Base-by-base conservation (phyloP, 305 asterid genomes). In the Coffea humblotiana region DNA sequence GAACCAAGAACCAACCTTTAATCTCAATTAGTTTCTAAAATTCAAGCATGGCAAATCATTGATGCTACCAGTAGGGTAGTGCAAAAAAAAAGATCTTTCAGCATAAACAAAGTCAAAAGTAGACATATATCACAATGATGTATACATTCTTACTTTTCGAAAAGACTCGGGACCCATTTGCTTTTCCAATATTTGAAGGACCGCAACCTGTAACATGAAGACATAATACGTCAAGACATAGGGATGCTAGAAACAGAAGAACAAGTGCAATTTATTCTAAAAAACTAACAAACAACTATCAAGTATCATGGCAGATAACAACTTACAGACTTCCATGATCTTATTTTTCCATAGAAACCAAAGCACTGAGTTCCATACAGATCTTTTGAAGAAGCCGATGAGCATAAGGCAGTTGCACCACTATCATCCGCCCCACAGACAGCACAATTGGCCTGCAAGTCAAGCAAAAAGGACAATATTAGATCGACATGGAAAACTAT, bases 111-210 rank as follows among this genome's bases (percentile, higher is more conserved):
- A 32, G 10, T 74, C 71, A 49, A 54, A 43, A 75, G 60, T 69
- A 14, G 21, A 18, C 25, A 52, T 75, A 35, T 19, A 21, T 25
- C 67, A 49, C 23, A 18, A 67, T 43, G 25, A 11, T 21, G 48
- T 66, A 82, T 66, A 69, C 81, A 49, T 77, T 78, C 94, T 85
- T 89, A 96, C 99, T 89, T 94, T 96, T 72, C 99, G 94, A 78
- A 96, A 96, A 51, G 98, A 88, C 92, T 96, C 99, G 4, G 99
- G 99, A 79, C 99, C 99, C 99, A 96, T 96, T 89, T 96, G 99
- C 83, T 96, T 96, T 87, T 96, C 99, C 87, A 96, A 84, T 98
- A 96, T 96, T 86, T 96, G 99, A 80, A 96, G 97, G 81, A 96
- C 86, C 43, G 98, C 98, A 83, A 96, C 96, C 98, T 96, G 70